Percentiles rank a stretch among this genome's conserved stretches.
Conservation (phyloP, 1,284 basidiomycete species). For the Omphalotus olearius region DNA sequence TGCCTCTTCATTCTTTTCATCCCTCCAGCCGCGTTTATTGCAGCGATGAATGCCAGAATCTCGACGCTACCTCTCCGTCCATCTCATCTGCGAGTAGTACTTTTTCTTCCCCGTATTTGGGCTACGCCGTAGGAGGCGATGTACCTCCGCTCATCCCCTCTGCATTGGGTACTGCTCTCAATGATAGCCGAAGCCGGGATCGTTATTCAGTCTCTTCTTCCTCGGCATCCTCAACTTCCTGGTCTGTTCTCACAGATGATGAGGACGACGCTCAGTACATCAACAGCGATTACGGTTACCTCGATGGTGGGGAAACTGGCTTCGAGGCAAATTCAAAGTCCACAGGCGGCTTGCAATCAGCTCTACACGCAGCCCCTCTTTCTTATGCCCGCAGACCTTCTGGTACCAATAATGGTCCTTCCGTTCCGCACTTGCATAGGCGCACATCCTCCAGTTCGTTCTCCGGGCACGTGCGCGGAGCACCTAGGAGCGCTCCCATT, state of each 20-base stretch:
- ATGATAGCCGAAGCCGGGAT: constrained; percentile 38
- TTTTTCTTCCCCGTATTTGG: constrained; percentile 61
- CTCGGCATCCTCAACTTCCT: constrained; percentile 55
- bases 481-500: constrained; percentile 40
- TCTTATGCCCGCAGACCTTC: constrained; percentile 69
- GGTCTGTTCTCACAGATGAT: constrained; percentile 57
- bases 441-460: constrained; percentile 44
- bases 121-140: constrained; percentile 45
- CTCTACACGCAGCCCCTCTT: constrained; percentile 30
- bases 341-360: constrained; percentile 17
- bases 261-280: constrained; percentile 40
- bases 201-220: constrained; percentile 50
- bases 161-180: constrained; percentile 47
- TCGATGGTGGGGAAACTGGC: constrained; percentile 29
- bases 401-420: constrained; percentile 62
- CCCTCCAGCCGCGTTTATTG: constrained; percentile 63
- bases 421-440: constrained; percentile 51
- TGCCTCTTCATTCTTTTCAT: constrained; percentile 12
- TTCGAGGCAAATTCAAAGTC: constrained; percentile 37
- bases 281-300: constrained; percentile 34
- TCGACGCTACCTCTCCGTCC: constrained; percentile 62
- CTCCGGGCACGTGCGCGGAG: constrained; percentile 36
- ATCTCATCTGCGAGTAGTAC: constrained; percentile 65
- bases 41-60: constrained; percentile 62
- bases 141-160: constrained; percentile 59